Evolutionary conservation across 2,329 filamentous ascomycete species (phyloP), one percentile per base, ranked within the genome.

Genomic region (Falciphora oryzae): DNA sequence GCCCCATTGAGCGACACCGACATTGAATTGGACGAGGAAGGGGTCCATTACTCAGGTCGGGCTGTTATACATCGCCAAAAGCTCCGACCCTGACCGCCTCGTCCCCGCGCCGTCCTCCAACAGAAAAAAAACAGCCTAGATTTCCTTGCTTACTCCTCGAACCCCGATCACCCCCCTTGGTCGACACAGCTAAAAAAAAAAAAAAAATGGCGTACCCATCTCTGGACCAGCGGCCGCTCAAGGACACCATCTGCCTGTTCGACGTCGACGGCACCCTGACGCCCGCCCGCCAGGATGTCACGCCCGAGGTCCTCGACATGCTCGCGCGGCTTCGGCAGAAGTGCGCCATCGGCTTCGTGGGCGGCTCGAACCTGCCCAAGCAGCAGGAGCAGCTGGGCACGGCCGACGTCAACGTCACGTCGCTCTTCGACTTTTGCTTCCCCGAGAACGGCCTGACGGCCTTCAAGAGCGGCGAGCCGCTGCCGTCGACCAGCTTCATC

Each of bases 391-490:
- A 98, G 81, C 86, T 98, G 67, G 93, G 93, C 75, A 84, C 86
- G 4, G 76, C 85, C 31, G 80, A 84, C 65, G 77, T 79, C 32
- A 83, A 89, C 70, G 94, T 98, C 67, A 93, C 88, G 63, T 82
- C 86, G 67, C 88, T 98, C 73, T 99, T 99, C 82, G 95, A 99
- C 83, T 99, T 92, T 81, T 95, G 90, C 85, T 99, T 99, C 81
- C 83, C 93, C 66, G 95, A 99, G 82, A 99, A 99, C 80, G 95
- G 95, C 14, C 86, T 99, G 70, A 96, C 91, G 1, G 95, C 94
- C 58, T 96, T 85, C 83, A 92, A 93, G 74, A 80, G 93, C 73
- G 95, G 94, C 72, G 78, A 88, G 75, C 83, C 85, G 64, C 86
- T 98, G 65, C 82, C 89, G 1, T 88, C 87, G 72, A 90, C 89